Conservation (phyloP, 1,284 basidiomycete species). For the Trichosporon asahii region DNA sequence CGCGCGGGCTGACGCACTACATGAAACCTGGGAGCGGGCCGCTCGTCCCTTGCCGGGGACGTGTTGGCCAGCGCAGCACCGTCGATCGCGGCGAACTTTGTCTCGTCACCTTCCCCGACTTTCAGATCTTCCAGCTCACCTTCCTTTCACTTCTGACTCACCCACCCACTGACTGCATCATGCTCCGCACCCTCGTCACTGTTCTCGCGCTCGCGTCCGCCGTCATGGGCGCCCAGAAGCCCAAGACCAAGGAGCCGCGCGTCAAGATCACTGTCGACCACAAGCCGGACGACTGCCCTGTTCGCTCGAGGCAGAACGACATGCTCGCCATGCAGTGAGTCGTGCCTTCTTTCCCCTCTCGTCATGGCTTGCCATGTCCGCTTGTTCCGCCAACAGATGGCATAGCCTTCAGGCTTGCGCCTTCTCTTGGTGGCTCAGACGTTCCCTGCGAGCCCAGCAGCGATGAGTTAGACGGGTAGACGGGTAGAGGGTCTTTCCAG, state of each 20-base stretch:
- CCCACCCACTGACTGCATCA: conserved; percentile 2
- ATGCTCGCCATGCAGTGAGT: conserved; percentile 54
- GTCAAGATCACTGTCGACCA: conserved; percentile 48
- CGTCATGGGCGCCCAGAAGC: conserved; percentile 15
- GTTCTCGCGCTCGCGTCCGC: conserved; percentile 18
- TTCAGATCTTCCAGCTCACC: background rate
- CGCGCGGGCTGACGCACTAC: background rate
- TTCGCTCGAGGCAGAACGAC: conserved; percentile 56
- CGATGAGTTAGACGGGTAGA: too few relatives aligned
- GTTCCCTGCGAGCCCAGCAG: too few relatives aligned
- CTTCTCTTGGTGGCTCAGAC: background rate
- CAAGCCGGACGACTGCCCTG: conserved; percentile 54
- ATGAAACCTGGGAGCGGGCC: conserved; percentile 1
- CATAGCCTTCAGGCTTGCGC: background rate
- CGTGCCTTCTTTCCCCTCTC: background rate
- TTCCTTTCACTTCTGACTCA: background rate
- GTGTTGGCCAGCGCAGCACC: background rate
- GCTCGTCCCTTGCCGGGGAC: background rate
- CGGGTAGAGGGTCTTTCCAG: background rate
- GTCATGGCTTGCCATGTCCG: background rate
- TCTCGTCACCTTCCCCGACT: background rate
- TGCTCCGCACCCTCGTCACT: conserved; percentile 19
- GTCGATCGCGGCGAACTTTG: conserved; percentile 1
- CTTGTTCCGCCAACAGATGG: background rate
- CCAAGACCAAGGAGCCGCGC: conserved; percentile 9